Evolutionary conservation across 331 rosid species (phyloP), one percentile per base, ranked within the genome.

Genomic region (Quercus lobata): DNA sequence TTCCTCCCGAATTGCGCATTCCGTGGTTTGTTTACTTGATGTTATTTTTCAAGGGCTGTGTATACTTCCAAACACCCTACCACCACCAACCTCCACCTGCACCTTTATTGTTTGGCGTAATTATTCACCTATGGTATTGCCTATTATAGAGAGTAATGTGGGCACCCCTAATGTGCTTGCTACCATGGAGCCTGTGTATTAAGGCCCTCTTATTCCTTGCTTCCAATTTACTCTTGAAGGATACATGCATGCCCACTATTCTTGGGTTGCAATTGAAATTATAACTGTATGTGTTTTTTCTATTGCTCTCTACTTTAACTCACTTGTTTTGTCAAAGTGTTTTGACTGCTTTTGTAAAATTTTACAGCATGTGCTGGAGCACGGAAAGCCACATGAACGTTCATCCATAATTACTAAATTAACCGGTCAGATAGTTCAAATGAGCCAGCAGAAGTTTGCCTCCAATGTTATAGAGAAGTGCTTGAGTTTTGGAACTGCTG

Each of bases 371-470:
- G 99, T 96, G 16, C 92, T 96, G 68, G 99, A 93, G 86, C 98
- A 96, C 49, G 99, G 99, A 81, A 96, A 91, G 77, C 91, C 93
- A 66, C 92, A 91, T 53, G 99, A 96, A 84, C 97, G 98, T n/a
- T 90, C 99, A 1, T 79, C 92, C 69, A 96, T 96, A 44, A 96
- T 96, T 35, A 93, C 87, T 81, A 98, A 96, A 79, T 89, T 96
- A 81, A 94, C 98, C 0, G 99, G 97, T 73, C 89, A 73, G 78
- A 91, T 96, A 78, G 99, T 96, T 75, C 94, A 89, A 83, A 96
- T 96, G 99, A 93, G 98, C 73, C 99, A 96, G 74, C 98, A 95
- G 86, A 93, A 93, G 90, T 93, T 93, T 88, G 98, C 98, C 63
- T 94, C 98, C 19, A 92, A 94, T 76, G 99, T 96, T 54, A 96